Evolutionary conservation across 1,284 basidiomycete genomes (phyloP).

Genomic region (Leccinum huronense): DNA sequence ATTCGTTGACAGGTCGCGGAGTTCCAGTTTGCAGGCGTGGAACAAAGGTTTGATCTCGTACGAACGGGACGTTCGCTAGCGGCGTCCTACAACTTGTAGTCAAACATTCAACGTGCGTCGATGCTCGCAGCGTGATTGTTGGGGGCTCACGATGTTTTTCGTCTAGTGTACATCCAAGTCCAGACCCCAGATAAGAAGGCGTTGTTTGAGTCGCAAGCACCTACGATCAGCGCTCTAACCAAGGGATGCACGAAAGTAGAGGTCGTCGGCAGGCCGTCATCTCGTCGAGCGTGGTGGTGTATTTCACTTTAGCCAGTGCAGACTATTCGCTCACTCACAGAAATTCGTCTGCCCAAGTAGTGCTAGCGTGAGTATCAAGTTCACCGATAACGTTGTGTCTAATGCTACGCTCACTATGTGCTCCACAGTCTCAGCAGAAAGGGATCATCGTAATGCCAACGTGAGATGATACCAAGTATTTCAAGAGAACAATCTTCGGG

Average conservation of each 20-base stretch:
- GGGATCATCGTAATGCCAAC: background rate
- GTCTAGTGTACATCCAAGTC: slow-evolving; percentile 85
- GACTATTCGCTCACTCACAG: background rate
- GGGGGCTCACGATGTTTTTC: slow-evolving; percentile 30
- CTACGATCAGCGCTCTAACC: too few species aligned
- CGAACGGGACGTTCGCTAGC: slow-evolving; percentile 83
- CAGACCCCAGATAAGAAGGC: slow-evolving; percentile 60
- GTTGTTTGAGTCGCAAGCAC: slow-evolving; percentile 67
- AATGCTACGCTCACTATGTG: background rate
- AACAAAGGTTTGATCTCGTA: slow-evolving; percentile 86
- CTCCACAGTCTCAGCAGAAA: slow-evolving; percentile 11
- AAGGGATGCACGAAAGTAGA: too few species aligned
- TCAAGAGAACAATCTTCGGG: slow-evolving; percentile 2
- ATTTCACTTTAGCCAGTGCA: background rate
- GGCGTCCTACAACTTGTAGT: slow-evolving; percentile 88
- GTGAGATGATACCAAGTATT: slow-evolving; percentile 13
- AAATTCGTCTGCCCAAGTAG: background rate
- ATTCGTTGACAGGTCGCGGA: slow-evolving; percentile 68
- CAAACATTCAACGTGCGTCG: slow-evolving; percentile 75
- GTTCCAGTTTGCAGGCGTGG: too few species aligned
- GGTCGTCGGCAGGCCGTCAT: too few species aligned
- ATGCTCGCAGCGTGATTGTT: slow-evolving; percentile 3
- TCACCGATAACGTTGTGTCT: background rate
- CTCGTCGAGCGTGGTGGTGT: too few species aligned
- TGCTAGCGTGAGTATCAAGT: background rate